Evolutionary conservation across 2,329 filamentous ascomycete genomes (phyloP), one percentile per base, ranked within the genome.

Genomic region (Phaeosphaeriaceae sp.): DNA sequence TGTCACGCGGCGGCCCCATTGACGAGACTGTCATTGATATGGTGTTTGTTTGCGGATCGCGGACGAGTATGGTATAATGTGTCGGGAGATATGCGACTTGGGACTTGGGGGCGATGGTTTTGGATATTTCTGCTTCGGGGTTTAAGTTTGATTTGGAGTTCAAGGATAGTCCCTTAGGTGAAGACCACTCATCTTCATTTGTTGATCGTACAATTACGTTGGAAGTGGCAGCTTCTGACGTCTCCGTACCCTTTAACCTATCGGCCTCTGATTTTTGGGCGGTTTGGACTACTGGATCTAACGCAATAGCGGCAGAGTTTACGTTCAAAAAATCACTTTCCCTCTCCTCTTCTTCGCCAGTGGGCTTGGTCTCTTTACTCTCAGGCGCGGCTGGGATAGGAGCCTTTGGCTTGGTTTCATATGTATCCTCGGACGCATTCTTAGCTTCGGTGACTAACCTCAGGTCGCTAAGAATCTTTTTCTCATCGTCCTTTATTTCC

Each of bases 341-440:
- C 32, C 38, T 50, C 8, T 45, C 20, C 3, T 50, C 23, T 15
- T 15, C 11, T 8, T 26, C 23, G 23, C 11, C 23, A 26, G 7
- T 26, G 23, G 6, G 2, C 23, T 8, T 26, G 23, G 23, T 26
- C 23, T 8, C 23, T 11, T 26, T 26, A 7, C 7, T 11, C 23
- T 6, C 11, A 8, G 23, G 11, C 23, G 23, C 23, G 7, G 23
- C 23, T 6, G 2, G 23, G 23, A 11, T n/a, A 26, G 11, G 20
- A 6, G 46, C 11, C 23, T 37, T 15, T 17, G 69, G 67, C n/a
- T 47, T 42, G 44, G 65, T 48, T 1, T 63, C 65, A 53, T 66
- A 66, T 1, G 47, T 51, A 43, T 71, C 67, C 37, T 67, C 67
- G 34, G 67, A 68, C 6, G 58, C 54, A 6, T 58, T 56, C 39